phyloP scores from a whole-genome alignment of 2,329 filamentous ascomycete species.

The Beauveria sp. region DNA sequence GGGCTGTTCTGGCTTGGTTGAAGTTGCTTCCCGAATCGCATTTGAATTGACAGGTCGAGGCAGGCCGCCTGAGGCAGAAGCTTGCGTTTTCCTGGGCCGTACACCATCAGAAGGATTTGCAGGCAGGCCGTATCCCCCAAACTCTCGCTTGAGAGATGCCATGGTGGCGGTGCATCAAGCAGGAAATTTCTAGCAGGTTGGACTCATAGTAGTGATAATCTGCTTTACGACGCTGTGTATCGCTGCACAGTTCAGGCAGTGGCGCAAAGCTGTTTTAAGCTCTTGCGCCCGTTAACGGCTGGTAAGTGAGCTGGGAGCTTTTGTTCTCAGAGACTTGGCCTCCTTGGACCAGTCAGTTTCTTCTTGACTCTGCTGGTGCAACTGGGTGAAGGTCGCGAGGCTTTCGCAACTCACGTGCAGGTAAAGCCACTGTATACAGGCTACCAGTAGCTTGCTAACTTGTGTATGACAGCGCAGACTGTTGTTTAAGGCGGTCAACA shows the following conservation, averaged over 20 bases:
- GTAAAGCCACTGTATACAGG: neutral
- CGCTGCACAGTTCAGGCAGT: neutral
- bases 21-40: neutral
- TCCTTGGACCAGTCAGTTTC: neutral
- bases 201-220: constrained; percentile 2
- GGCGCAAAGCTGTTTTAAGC: neutral
- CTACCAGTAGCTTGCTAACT: neutral
- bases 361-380: neutral
- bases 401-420: neutral
- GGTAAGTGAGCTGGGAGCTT: neutral
- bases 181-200: neutral
- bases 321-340: neutral
- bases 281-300: neutral
- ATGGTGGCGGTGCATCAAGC: constrained; percentile 5
- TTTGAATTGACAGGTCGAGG: neutral
- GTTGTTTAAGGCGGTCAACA: neutral
- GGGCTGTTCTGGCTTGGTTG: neutral
- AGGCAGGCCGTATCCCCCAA: constrained; percentile 11
- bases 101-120: constrained; percentile 9
- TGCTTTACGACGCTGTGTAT: neutral
- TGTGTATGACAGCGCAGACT: neutral
- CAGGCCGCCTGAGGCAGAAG: neutral
- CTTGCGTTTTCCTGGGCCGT: neutral
- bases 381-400: neutral
- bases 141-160: constrained; percentile 11